phyloP scores from a whole-genome alignment of 1,139 yeast species.

The Geotrichum cucujoidarum region DNA sequence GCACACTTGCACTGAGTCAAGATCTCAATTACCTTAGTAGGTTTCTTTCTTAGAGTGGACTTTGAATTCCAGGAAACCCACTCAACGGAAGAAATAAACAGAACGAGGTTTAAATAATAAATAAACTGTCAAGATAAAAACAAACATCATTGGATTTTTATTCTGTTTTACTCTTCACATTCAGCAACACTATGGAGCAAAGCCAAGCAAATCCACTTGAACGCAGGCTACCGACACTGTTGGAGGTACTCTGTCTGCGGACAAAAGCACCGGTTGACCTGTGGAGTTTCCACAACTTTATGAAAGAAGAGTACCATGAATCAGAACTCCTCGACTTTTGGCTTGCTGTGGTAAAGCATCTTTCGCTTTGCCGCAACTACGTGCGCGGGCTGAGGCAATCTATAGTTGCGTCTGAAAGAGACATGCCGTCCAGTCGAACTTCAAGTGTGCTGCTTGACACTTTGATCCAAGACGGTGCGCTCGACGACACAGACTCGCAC shows the following conservation, averaged over 20 bases:
- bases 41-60: too few species aligned
- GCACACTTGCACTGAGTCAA: too few species aligned
- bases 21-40: too few species aligned
- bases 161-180: too few species aligned
- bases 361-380: constrained; percentile 80
- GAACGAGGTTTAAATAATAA: too few species aligned
- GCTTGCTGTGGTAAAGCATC: constrained; percentile 83
- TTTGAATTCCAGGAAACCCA: too few species aligned
- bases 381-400: constrained; percentile 67
- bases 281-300: constrained; percentile 82
- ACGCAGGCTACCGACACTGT: constrained; percentile 73
- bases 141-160: background rate
- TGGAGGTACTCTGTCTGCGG: constrained; percentile 80
- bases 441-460: constrained; percentile 53
- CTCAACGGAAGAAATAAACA: too few species aligned
- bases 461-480: constrained; percentile 49
- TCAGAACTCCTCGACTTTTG: constrained; percentile 75
- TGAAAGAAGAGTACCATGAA: constrained; percentile 82
- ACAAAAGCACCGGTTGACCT: constrained; percentile 83
- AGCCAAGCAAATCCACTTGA: constrained; percentile 1
- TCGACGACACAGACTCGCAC: constrained; percentile 49
- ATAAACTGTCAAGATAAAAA: too few species aligned
- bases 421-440: constrained; percentile 36
- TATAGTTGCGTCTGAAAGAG: constrained; percentile 30
- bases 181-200: too few species aligned